Base-by-base conservation (phyloP, 2,329 filamentous ascomycete species). In the Escovopsis sp. region DNA sequence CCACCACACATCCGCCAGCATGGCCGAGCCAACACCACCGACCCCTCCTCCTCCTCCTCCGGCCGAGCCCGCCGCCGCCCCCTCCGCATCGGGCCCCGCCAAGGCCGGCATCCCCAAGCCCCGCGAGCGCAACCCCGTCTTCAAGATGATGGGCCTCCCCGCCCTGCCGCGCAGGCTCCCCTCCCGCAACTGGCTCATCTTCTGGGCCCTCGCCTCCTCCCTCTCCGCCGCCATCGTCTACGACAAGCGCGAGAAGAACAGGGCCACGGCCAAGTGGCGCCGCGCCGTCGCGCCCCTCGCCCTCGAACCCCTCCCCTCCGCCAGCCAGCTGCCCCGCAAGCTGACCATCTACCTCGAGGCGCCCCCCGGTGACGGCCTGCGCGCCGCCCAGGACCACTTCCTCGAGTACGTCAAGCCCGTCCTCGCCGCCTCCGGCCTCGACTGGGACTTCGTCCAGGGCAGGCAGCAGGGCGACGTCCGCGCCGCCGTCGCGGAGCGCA, bases 151-250 rank as follows among this genome's bases (percentile, higher is more conserved):
- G 66, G 89, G 89, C 44, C 68, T 98, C 45, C 89, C 89, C 40
- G 83, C 81, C 51, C 75, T 95, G 47, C 82, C 84, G 46, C 73
- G 80, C 53, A 86, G 79, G 62, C 77, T 98, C 15, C 91, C 91
- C 7, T 96, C 89, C 15, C 83, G 91, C 47, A 96, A 96, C 61
- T 98, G 91, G 91, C 77, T 91, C 65, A 95, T 98, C 55, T 98
- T 98, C 67, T 78, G 88, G 62, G 71, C 82, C 38, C 61, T 96
- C 43, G 81, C 82, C 10, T 80, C 80, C 42, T 76, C 84, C 38
- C 82, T 94, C 57, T 77, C 85, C 6, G 78, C 76, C 12, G 83
- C 86, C 41, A 72, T 96, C 43, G 74, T 91, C 57, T 95, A 98
- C 69, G 91, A 98, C 64, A 85, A 85, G 56, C 80, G 85, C 46